A percentile compares a stretch with the other conserved stretches of the same genome.
phyloP scores from a whole-genome alignment of 352 stramenopile species.

The Phytophthora pistaciae region DNA sequence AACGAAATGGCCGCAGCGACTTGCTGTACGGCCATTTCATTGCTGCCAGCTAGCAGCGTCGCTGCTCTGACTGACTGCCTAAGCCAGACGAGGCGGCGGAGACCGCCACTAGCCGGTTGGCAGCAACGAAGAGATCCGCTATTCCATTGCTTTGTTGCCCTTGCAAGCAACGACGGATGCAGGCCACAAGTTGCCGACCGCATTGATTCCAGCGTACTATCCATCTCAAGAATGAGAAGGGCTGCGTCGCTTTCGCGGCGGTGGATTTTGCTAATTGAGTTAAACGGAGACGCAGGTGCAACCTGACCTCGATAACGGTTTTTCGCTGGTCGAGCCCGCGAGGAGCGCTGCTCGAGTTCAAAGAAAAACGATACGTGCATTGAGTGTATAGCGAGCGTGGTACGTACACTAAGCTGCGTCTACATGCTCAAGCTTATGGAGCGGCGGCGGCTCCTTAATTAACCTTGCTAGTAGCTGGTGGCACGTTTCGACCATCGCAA shows the following conservation, averaged over 20 bases:
- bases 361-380: constrained; percentile 22
- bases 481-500: neutral
- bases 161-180: neutral
- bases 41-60: neutral
- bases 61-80: neutral
- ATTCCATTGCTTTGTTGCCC: neutral
- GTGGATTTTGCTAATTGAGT: constrained; percentile 10
- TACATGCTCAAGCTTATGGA: neutral
- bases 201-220: neutral
- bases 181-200: neutral
- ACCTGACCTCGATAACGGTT: constrained; percentile 8
- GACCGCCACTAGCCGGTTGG: neutral
- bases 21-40: too few relatives aligned
- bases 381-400: constrained; percentile 2
- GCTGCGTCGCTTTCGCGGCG: neutral
- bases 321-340: constrained; percentile 16
- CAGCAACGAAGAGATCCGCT: neutral
- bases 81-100: constrained; percentile 7
- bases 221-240: neutral
- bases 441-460: neutral
- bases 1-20: neutral
- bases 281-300: constrained; percentile 1
- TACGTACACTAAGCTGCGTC: neutral
- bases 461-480: neutral
- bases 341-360: constrained; percentile 3